These are phyloP conservation scores for Saccharomycopsis hybrid DNA, from an alignment of 1,139 yeast genomes.

Conservation along the genomic window DNA sequence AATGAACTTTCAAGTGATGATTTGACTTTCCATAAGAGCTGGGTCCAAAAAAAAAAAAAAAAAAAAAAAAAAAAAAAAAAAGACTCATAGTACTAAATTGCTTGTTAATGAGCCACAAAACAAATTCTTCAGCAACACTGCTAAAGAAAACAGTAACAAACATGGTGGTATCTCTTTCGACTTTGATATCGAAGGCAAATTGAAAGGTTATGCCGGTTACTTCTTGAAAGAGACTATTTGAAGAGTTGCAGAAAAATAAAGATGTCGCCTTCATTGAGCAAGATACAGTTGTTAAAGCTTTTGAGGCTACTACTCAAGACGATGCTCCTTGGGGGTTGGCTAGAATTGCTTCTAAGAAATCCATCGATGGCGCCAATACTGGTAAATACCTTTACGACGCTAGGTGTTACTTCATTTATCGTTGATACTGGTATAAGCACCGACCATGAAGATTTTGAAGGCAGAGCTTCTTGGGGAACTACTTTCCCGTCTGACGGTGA, in stretches of 20 bases:
- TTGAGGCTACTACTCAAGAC: conserved; percentile 49
- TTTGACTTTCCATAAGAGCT: not conserved
- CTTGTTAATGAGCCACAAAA: too few relatives aligned
- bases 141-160: conserved; percentile 34
- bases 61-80: too few relatives aligned
- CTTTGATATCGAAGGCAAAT: conserved; percentile 49
- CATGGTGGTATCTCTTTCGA: conserved; percentile 26
- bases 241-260: conserved; percentile 63
- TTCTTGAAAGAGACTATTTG: conserved; percentile 69
- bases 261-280: conserved; percentile 70
- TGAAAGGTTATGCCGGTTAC: conserved; percentile 66
- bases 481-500: conserved; percentile 57
- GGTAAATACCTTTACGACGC: conserved; percentile 80
- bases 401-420: conserved; percentile 64
- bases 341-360: conserved; percentile 83
- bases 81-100: too few relatives aligned
- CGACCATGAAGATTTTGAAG: conserved; percentile 59
- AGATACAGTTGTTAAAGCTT: conserved; percentile 33
- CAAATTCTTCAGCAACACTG: too few relatives aligned
- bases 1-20: conserved; percentile 36
- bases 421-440: conserved; percentile 68
- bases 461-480: conserved; percentile 49
- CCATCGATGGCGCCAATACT: conserved; percentile 67
- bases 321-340: conserved; percentile 97
- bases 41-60: too few relatives aligned